Percentiles rank a stretch among this genome's conserved stretches.
phyloP scores from a whole-genome alignment of 129 eudicot species.

The Solidago caesia region DNA sequence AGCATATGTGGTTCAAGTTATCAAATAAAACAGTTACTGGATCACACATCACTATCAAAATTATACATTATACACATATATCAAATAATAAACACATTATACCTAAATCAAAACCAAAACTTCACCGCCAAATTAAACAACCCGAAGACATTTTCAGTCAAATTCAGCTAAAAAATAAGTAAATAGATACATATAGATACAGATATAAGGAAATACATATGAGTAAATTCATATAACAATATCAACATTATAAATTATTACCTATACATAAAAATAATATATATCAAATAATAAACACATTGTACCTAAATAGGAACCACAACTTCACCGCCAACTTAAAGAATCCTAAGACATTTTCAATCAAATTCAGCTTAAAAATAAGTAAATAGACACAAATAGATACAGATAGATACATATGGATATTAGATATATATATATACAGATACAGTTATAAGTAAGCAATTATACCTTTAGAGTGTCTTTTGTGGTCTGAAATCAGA shows the following conservation, averaged over 20 bases:
- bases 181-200: background rate
- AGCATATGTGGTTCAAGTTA: slow-evolving; percentile 17
- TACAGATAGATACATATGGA: too few species aligned
- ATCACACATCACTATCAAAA: slow-evolving; percentile 4
- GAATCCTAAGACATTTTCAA: background rate
- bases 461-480: slow-evolving; percentile 37
- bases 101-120: slow-evolving; percentile 12
- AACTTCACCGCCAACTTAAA: background rate
- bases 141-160: background rate
- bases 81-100: background rate
- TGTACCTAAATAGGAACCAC: background rate
- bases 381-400: background rate
- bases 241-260: background rate
- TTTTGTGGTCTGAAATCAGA: slow-evolving; percentile 17
- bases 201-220: background rate
- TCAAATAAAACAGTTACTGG: slow-evolving; percentile 25
- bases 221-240: background rate
- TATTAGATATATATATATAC: too few species aligned
- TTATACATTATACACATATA: slow-evolving; percentile 21
- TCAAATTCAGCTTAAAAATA: background rate
- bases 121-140: slow-evolving; percentile 11
- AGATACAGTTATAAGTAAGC: background rate
- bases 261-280: background rate
- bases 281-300: background rate
- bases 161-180: slow-evolving; percentile 6